Evolutionary conservation across 164 flowering plant genomes (phyloP), one percentile per base, ranked within the genome.

Genomic region (Santalum album): DNA sequence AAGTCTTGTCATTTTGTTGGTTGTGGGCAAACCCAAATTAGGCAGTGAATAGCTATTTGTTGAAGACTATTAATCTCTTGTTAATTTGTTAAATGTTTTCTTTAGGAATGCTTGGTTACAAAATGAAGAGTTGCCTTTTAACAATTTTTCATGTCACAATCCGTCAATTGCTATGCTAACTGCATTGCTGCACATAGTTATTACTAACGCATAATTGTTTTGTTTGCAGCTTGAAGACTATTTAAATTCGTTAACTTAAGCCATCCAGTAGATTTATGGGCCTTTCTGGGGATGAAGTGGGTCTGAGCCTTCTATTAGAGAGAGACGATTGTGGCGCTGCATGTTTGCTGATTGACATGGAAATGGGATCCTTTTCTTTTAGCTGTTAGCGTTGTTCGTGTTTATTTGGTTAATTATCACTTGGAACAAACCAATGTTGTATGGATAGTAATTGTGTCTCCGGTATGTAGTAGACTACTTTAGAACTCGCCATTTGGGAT

Each of bases 331-430:
- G 34, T n/a, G n/a, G n/a, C n/a, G n/a, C n/a, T n/a, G n/a, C n/a
- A n/a, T n/a, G n/a, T n/a, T n/a, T n/a, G n/a, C n/a, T n/a, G 27
- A 42, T 50, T 53, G 49, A n/a, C n/a, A n/a, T 62, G 34, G 55
- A 32, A 66, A 61, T 27, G 49, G 56, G 51, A 54, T 48, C 17
- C 53, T 42, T 49, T n/a, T n/a, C 17, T 65, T 53, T 38, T 18
- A 25, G 17, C 34, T 55, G 26, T 52, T 60, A n/a, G n/a, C n/a
- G n/a, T n/a, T n/a, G n/a, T 56, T 67, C 38, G 15, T 12, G 25
- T 36, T 59, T 46, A 45, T 68, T 57, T 63, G 52, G 43, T 55
- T 42, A 5, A 6, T 18, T 42, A 18, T 2, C 12, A 17, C n/a
- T 17, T 42, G 45, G 21, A 38, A 38, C 42, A 0, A 9, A 14